Conservation (phyloP, 2,329 filamentous ascomycete genomes). For the Epichloe bromicola region DNA sequence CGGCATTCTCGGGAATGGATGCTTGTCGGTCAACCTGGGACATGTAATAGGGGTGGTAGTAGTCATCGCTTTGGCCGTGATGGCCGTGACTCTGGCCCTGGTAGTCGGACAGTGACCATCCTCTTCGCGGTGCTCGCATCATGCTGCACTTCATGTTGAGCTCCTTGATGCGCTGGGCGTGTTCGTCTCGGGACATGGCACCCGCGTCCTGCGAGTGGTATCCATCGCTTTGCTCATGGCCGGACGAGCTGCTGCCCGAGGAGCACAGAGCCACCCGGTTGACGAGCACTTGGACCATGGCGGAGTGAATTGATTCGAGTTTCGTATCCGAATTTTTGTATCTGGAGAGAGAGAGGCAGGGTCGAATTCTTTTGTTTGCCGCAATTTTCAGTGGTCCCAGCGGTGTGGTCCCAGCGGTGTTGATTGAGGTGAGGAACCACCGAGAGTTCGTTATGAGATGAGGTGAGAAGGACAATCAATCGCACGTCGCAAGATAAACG, state of each 20-base stretch:
- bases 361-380: not conserved
- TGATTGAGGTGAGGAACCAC: not conserved
- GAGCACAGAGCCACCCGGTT: constrained; percentile 15
- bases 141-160: constrained; percentile 22
- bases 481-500: not conserved
- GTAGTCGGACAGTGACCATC: constrained; percentile 35
- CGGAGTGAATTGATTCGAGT: not conserved
- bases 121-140: constrained; percentile 29
- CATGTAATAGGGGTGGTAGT: constrained; percentile 5
- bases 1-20: constrained; percentile 23
- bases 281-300: constrained; percentile 21
- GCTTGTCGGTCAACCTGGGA: constrained; percentile 16
- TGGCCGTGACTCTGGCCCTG: constrained; percentile 17
- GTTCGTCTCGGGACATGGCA: constrained; percentile 28
- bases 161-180: constrained; percentile 25
- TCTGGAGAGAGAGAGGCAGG: not conserved
- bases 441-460: not conserved
- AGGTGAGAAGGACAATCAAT: not conserved
- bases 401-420: not conserved
- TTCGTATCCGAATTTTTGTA: not conserved
- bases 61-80: not conserved
- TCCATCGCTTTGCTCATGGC: constrained; percentile 12
- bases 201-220: constrained; percentile 8
- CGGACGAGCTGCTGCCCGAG: constrained; percentile 9
- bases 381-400: not conserved